Conservation (phyloP, 2,329 filamentous ascomycete genomes). For the Macrophomina pseudophaseolina region DNA sequence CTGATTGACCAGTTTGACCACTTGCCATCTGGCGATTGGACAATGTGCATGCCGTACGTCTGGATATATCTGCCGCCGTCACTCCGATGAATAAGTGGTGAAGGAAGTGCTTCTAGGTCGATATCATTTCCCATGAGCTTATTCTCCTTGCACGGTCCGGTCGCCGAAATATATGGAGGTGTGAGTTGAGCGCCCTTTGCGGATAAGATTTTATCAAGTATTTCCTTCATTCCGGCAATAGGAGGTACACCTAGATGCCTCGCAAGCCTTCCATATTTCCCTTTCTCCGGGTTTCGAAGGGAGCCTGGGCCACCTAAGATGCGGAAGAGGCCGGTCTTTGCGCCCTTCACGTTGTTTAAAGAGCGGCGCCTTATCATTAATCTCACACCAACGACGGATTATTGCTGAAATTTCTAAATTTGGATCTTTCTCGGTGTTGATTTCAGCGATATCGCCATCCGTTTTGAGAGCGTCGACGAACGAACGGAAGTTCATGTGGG, state of each 20-base stretch:
- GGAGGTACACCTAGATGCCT: constrained; percentile 50
- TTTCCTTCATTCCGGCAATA: constrained; percentile 31
- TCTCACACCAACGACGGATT: constrained; percentile 53
- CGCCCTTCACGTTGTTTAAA: constrained; percentile 59
- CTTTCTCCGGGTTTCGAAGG: constrained; percentile 39
- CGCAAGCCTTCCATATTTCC: constrained; percentile 51
- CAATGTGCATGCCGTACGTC: constrained; percentile 56
- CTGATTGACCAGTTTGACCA: constrained; percentile 58
- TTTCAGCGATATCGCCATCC: constrained; percentile 54
- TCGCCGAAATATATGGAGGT: constrained; percentile 25
- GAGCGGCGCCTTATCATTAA: constrained; percentile 54
- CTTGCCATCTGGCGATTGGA: constrained; percentile 51
- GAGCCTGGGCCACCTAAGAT: constrained; percentile 54
- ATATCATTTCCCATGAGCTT: constrained; percentile 46
- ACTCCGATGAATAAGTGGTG: constrained; percentile 49
- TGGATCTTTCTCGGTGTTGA: constrained; percentile 50
- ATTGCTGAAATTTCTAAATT: constrained; percentile 56
- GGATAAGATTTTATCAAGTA: constrained; percentile 28
- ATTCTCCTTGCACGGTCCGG: constrained; percentile 53
- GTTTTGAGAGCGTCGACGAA: constrained; percentile 52
- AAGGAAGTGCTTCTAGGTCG: constrained; percentile 46
- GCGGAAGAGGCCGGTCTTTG: constrained; percentile 52
- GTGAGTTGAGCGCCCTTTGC: constrained; percentile 17
- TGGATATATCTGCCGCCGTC: constrained; percentile 59
- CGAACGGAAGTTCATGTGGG: constrained; percentile 48